A percentile compares a stretch with the other conserved stretches of the same genome.
phyloP scores from a whole-genome alignment of 306 rosid genomes.

The Dryas drummondii region DNA sequence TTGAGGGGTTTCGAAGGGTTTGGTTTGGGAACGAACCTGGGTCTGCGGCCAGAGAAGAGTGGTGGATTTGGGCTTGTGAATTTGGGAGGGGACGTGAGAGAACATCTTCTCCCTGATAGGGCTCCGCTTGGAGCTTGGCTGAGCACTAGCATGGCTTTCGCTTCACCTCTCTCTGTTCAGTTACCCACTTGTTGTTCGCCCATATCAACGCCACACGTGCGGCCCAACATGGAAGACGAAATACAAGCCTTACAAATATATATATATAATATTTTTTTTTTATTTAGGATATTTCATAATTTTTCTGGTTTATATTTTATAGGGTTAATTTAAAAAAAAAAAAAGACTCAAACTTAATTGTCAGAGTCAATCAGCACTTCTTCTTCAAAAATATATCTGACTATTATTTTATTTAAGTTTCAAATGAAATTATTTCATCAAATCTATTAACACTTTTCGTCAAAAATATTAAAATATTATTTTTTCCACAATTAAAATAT shows the following conservation, averaged over 20 bases:
- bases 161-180: not conserved
- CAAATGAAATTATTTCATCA: no score
- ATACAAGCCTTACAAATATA: not conserved
- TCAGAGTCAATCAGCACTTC: no score
- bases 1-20: constrained; percentile 38
- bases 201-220: not conserved
- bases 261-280: no score
- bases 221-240: not conserved
- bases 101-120: constrained; percentile 42
- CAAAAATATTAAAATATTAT: no score
- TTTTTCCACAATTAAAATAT: no score
- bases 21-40: constrained; percentile 35
- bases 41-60: constrained; percentile 35
- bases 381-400: no score
- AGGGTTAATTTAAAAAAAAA: no score
- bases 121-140: constrained; percentile 58
- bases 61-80: constrained; percentile 47
- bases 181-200: not conserved
- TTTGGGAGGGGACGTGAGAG: constrained; percentile 40
- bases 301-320: not conserved
- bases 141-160: constrained; percentile 44
- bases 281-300: not conserved
- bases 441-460: no score
- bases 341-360: no score
- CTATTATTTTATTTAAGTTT: no score